Base-by-base conservation (phyloP, 2,329 filamentous ascomycete species). In the Teratosphaeria destructans region DNA sequence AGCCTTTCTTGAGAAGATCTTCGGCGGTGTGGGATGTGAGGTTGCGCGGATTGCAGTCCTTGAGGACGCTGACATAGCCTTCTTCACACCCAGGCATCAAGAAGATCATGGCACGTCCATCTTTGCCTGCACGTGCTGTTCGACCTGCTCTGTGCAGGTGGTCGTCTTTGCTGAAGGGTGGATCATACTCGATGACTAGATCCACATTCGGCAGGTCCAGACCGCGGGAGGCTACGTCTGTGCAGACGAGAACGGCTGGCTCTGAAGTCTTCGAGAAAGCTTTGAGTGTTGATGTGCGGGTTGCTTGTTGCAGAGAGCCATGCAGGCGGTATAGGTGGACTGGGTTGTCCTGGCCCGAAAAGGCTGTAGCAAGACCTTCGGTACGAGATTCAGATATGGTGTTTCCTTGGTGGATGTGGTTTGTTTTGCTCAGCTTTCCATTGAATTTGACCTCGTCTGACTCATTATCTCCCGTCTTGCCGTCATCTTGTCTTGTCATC, bases 191-290 rank as follows among this genome's bases (percentile, higher is more conserved):
- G 59, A 99, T 83, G 56, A 99, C 91, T 23, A 96, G 81, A 72
- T 99, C 94, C 57, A 99, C 90, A 56, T 94, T 93, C 0, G 93
- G 93, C 16, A 99, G 84, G 78, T 99, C 94, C 52, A 99, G 85
- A 77, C 94, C 94, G 70, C 94, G 90, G 23, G 94, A 94, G 12
- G 94, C 90, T 56, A 99, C 94, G 70, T 99, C 94, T 1, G 94
- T 99, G 66, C 92, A 95, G 64, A 99, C 83, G 16, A 99, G 82
- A 3, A 99, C 84, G 0, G 88, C 87, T 0, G 93, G 87, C 23
- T 89, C 83, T 32, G 82, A 84, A 71, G 85, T 88, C 52, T 81
- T 81, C 3, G 88, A 82, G 75, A 96, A 99, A 2, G 89, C 84
- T 49, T 85, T 82, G 14, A 99, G 83, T 0, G 94, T 96, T 5